Conservation (phyloP, 2,329 filamentous ascomycete species). For the Penicillium sp. region DNA sequence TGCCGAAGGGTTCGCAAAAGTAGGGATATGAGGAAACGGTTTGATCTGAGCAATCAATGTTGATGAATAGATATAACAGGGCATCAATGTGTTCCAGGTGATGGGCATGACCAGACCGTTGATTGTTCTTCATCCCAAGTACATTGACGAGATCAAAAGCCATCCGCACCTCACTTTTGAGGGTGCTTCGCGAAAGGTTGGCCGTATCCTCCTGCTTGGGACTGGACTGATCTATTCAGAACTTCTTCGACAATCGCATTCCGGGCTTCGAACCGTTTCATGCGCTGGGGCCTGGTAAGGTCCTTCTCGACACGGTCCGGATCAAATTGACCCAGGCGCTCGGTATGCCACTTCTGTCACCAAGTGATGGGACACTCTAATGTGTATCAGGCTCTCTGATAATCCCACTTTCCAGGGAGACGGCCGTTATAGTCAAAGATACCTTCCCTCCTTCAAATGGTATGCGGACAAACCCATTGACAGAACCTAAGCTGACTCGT, state of each 20-base stretch:
- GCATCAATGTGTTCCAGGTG: constrained; percentile 25
- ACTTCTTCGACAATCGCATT: constrained; percentile 28
- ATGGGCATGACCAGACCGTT: constrained; percentile 21
- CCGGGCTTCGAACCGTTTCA: constrained; percentile 31
- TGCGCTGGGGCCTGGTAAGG: constrained; percentile 6
- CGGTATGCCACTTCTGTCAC: constrained; percentile 14
- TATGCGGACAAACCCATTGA: constrained; percentile 9
- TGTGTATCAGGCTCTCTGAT: constrained; percentile 20
- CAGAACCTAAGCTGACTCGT: constrained; percentile 5
- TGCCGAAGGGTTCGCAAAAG: constrained; percentile 27
- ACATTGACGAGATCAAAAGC: constrained; percentile 32
- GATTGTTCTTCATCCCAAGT: constrained; percentile 29
- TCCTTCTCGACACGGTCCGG: constrained; percentile 25
- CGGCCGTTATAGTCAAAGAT: constrained; percentile 22
- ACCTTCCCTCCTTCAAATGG: constrained; percentile 22
- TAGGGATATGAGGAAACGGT: constrained; percentile 4
- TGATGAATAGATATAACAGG: constrained; percentile 14
- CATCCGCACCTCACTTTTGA: constrained; percentile 28
- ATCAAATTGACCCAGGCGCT: constrained; percentile 31
- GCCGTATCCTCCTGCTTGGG: background rate
- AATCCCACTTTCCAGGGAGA: constrained; percentile 26
- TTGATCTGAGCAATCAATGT: background rate
- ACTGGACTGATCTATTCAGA: constrained; percentile 14
- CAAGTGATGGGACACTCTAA: background rate
- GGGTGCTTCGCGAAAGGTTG: constrained; percentile 22